Base-by-base conservation (phyloP, 129 eudicot genomes). In the Lonicera japonica region DNA sequence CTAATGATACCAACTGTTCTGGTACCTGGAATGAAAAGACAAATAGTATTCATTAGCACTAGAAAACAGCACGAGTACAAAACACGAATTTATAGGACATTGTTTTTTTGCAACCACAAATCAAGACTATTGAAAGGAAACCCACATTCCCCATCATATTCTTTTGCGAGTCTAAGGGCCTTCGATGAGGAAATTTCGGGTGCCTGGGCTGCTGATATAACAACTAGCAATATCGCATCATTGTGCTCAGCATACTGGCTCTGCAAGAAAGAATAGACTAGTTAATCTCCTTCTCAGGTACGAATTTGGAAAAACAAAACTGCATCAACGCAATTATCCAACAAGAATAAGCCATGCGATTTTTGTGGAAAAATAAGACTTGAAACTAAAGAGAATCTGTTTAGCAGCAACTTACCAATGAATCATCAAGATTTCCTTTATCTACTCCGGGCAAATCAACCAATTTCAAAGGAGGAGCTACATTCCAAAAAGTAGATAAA, bases 1-100 rank as follows among this genome's bases (percentile, higher is more conserved):
- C 96, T 94, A 72, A 94, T 94, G 22, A 94, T 87, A 70, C 99
- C 99, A 76, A 94, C 76, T 12, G 96, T 94, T 73, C 96, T 83
- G 60, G 99, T 94, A 54, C 92, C 99, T 94, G 72, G 60, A 70
- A 25, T 11, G 40, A 46, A 53, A 57, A 71, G 36, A 66, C 7
- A 20, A 65, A 58, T 45, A 59, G 19, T 59, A 48, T 16, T 58
- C 29, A 46, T 23, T 16, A 46, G 3, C 40, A 61, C 52, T 14
- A 50, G 62, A n/a, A 11, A 52, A 29, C 16, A 25, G 34, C 18
- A 21, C 20, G 2, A 12, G 1, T 4, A 46, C 18, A 12, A 34
- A 52, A 25, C 2, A 36, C 36, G 8, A 2, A n/a, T 5, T 56
- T 17, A 11, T 67, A 50, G 64, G 1, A 64, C 38, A 25, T 16